Evolutionary conservation across 2,329 filamentous ascomycete species (phyloP).

Genomic region (Fusarium nanum): DNA sequence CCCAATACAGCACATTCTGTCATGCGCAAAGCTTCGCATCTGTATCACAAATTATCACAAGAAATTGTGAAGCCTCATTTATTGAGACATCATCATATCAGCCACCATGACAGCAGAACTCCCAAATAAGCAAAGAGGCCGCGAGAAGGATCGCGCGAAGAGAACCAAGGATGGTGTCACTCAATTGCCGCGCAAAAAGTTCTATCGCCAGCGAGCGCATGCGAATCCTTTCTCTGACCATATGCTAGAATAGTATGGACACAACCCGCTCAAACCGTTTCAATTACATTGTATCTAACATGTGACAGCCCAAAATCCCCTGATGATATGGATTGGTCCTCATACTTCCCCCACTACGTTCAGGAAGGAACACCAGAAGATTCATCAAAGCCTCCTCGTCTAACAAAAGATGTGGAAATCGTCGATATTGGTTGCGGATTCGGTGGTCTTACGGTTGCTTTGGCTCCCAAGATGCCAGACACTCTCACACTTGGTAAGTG

Average conservation of each 20-base stretch:
- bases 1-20: constrained; percentile 36
- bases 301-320: constrained; percentile 77
- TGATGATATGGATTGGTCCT: constrained; percentile 89
- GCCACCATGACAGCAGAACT: constrained; percentile 46
- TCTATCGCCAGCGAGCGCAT: constrained; percentile 95
- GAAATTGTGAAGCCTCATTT: constrained; percentile 2
- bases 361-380: constrained; percentile 53
- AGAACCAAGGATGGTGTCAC: constrained; percentile 64
- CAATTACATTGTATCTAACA: constrained; percentile 24
- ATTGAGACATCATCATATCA: constrained; percentile 7
- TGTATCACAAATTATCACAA: constrained; percentile 28
- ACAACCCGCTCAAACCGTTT: constrained; percentile 17
- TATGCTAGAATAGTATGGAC: constrained; percentile 79
- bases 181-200: constrained; percentile 89
- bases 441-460: constrained; percentile 87
- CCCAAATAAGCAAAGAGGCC: constrained; percentile 70
- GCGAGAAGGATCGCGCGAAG: constrained; percentile 71
- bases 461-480: constrained; percentile 83
- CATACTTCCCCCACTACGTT: constrained; percentile 81
- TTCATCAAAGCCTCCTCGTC: constrained; percentile 41
- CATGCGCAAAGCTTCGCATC: constrained; percentile 24
- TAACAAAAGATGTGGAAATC: constrained; percentile 80
- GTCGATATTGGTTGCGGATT: constrained; percentile 98
- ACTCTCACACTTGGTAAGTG: constrained; percentile 81
- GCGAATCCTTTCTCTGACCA: constrained; percentile 99